These are phyloP conservation scores for Botryotinia narcissicola DNA, from an alignment of 2,329 filamentous ascomycete genomes.

Conservation along the genomic window DNA sequence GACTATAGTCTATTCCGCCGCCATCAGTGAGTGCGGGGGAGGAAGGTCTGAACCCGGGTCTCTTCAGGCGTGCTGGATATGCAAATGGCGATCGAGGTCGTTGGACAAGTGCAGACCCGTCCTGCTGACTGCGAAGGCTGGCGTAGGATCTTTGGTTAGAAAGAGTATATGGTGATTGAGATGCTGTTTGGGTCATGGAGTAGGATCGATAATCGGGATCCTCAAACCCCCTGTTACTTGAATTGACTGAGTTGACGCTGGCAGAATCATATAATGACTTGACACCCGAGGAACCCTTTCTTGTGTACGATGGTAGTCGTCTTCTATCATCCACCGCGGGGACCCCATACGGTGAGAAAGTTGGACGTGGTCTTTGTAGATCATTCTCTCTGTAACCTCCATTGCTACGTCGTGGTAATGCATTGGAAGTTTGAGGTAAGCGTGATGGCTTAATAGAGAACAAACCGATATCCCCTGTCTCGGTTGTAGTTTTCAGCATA, in stretches of 20 bases:
- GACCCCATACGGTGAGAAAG: constrained; percentile 31
- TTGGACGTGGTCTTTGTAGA: constrained; percentile 25
- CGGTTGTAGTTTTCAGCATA: constrained; percentile 65
- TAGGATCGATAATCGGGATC: constrained; percentile 50
- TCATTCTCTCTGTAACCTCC: constrained; percentile 26
- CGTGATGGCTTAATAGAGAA: constrained; percentile 53
- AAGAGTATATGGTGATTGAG: constrained; percentile 38
- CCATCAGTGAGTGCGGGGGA: constrained; percentile 39
- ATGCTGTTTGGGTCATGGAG: constrained; percentile 52
- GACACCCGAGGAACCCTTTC: constrained; percentile 53
- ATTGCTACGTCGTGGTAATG: constrained; percentile 27
- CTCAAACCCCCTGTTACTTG: constrained; percentile 41
- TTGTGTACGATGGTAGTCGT: constrained; percentile 46
- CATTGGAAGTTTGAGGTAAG: constrained; percentile 31
- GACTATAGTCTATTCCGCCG: constrained; percentile 37
- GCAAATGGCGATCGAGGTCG: constrained; percentile 58
- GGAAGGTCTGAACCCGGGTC: constrained; percentile 46
- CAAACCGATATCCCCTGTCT: constrained; percentile 62
- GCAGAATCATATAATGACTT: constrained; percentile 55
- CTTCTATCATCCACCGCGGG: constrained; percentile 44
- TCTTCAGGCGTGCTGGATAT: constrained; percentile 56
- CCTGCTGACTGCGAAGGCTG: constrained; percentile 49
- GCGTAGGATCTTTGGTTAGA: constrained; percentile 49
- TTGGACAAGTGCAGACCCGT: constrained; percentile 43
- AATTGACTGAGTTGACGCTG: constrained; percentile 46